These are phyloP conservation scores for Cryptosporidium andersoni DNA, from an alignment of 169 alveolate genomes.

Conservation along the genomic window DNA sequence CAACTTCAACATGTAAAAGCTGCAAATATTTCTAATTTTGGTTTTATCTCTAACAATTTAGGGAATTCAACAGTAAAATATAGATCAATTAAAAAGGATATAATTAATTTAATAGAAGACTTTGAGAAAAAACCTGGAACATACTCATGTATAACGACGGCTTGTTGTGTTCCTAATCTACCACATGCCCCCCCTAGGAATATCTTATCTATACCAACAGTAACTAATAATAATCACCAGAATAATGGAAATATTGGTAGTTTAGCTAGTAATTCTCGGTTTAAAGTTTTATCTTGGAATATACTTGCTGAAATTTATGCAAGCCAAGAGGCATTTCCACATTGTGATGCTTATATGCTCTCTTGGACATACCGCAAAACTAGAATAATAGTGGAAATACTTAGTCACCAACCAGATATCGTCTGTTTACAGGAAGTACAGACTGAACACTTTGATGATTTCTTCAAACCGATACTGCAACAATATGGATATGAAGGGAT, in stretches of 20 bases:
- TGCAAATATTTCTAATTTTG: slow-evolving; percentile 23
- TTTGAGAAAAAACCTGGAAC: slow-evolving; percentile 70
- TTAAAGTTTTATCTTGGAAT: slow-evolving; percentile 80
- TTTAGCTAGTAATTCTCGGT: slow-evolving; percentile 31
- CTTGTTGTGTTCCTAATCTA: slow-evolving; percentile 77
- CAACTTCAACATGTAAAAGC: not conserved
- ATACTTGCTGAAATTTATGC: slow-evolving; percentile 82
- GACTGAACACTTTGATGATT: slow-evolving; percentile 80
- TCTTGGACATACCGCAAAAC: slow-evolving; percentile 83
- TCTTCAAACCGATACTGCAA: slow-evolving; percentile 77
- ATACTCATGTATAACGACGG: slow-evolving; percentile 75
- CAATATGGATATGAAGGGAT: slow-evolving; percentile 80
- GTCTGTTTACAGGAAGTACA: slow-evolving; percentile 82
- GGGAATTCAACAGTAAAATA: not conserved
- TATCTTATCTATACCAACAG: slow-evolving; percentile 46
- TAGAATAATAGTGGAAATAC: slow-evolving; percentile 80
- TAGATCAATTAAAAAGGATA: not conserved
- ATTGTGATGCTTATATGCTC: slow-evolving; percentile 82
- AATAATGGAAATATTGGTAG: not conserved
- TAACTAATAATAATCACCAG: not conserved
- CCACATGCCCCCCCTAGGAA: slow-evolving; percentile 72
- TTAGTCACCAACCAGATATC: slow-evolving; percentile 78
- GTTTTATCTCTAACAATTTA: not conserved
- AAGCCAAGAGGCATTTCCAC: slow-evolving; percentile 81
- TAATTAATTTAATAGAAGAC: not conserved